These are phyloP conservation scores for Cutaneotrichosporon daszewskae DNA, from an alignment of 1,284 basidiomycete species.

Conservation along the genomic window DNA sequence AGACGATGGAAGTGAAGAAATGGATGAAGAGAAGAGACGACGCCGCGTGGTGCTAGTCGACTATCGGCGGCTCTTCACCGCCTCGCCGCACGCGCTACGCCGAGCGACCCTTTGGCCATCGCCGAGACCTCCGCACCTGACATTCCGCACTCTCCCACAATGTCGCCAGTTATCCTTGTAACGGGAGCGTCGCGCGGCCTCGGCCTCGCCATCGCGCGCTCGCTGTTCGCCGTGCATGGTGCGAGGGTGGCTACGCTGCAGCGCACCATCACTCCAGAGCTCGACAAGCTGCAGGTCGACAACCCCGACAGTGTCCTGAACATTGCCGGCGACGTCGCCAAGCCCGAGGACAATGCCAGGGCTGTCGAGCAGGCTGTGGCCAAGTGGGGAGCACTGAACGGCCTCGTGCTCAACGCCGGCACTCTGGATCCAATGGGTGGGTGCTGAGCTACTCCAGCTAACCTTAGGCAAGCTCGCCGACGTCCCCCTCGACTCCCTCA, in stretches of 20 bases:
- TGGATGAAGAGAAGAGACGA: too few species aligned
- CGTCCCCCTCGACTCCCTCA: slow-evolving; percentile 21
- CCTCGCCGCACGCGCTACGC: too few species aligned
- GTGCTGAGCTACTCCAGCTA: not conserved
- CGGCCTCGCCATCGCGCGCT: slow-evolving; percentile 49
- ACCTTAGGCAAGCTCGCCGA: slow-evolving; percentile 30
- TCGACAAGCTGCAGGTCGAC: slow-evolving; percentile 36
- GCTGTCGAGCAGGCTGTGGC: slow-evolving; percentile 45
- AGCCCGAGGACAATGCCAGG: slow-evolving; percentile 31
- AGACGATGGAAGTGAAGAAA: too few species aligned
- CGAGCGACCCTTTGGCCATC: too few species aligned
- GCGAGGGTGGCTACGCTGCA: slow-evolving; percentile 51
- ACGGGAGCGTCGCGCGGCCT: slow-evolving; percentile 50
- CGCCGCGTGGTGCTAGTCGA: too few species aligned
- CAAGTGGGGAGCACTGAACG: slow-evolving; percentile 50
- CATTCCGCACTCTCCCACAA: too few species aligned
- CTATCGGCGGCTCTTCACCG: too few species aligned
- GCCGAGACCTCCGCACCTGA: too few species aligned
- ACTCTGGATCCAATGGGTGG: slow-evolving; percentile 46
- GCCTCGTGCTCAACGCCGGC: slow-evolving; percentile 52
- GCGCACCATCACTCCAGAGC: slow-evolving; percentile 48
- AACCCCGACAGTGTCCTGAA: slow-evolving; percentile 30
- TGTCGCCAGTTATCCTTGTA: slow-evolving; percentile 38
- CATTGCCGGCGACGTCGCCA: slow-evolving; percentile 48
- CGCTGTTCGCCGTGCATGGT: slow-evolving; percentile 45